Percentiles rank a stretch among this genome's conserved stretches.
Evolutionary conservation across 441 rosid species (phyloP).

Genomic region (Corymbia citriodora): DNA sequence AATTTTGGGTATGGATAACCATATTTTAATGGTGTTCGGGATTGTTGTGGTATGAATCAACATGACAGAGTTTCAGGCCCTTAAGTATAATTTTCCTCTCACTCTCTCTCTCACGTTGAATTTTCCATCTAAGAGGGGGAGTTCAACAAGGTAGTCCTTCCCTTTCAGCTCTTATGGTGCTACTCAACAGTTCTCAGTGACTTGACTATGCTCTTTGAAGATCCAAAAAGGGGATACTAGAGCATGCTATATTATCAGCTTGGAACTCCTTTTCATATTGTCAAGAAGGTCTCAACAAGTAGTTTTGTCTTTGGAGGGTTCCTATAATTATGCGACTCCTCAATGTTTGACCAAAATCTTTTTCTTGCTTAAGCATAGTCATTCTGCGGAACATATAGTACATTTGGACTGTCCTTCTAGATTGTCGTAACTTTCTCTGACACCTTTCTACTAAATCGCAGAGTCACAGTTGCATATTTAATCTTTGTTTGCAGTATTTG

Average conservation of each 20-base stretch:
- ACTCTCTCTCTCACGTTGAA: background rate
- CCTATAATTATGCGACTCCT: background rate
- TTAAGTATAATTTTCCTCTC: background rate
- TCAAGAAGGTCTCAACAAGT: background rate
- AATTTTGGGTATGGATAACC: background rate
- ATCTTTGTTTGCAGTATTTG: conserved; percentile 49
- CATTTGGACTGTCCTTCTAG: background rate
- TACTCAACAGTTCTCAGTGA: background rate
- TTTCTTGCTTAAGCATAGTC: background rate
- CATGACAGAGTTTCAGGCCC: background rate
- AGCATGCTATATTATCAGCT: background rate
- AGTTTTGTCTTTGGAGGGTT: background rate
- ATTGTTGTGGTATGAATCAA: background rate
- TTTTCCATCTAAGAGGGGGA: background rate
- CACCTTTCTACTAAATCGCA: background rate
- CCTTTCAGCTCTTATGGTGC: background rate
- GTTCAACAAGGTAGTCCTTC: background rate
- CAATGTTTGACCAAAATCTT: background rate
- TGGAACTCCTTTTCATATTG: background rate
- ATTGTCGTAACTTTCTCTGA: background rate
- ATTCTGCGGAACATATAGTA: background rate
- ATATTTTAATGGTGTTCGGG: background rate
- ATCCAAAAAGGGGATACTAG: background rate
- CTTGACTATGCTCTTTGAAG: background rate
- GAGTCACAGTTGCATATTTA: background rate